phyloP scores from a whole-genome alignment of 176 grass and related monocot species.

The Rhipidocladum racemiflorum region DNA sequence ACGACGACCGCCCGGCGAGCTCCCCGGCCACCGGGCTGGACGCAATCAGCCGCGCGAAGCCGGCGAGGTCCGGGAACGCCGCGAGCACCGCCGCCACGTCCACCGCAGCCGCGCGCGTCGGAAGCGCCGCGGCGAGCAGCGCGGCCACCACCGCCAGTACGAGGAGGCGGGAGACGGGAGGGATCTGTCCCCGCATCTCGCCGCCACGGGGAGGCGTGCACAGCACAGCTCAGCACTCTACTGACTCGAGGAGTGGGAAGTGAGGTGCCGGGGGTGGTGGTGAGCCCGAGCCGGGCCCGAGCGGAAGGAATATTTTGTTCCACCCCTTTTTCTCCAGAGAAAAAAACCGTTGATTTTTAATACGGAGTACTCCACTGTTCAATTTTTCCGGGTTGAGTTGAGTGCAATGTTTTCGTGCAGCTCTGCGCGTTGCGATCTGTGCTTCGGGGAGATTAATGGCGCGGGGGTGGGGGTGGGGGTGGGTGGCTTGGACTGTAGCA shows the following conservation, averaged over 20 bases:
- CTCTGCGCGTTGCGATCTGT: too few species aligned
- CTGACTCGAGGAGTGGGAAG: constrained; percentile 27
- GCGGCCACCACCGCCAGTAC: neutral
- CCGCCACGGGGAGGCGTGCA: constrained; percentile 6
- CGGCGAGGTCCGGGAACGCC: constrained; percentile 46
- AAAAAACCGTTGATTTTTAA: neutral
- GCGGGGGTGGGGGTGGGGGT: neutral
- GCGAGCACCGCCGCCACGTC: constrained; percentile 54
- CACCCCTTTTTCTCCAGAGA: neutral
- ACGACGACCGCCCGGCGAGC: constrained; percentile 59
- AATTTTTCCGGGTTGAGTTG: neutral
- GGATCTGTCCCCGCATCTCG: constrained; percentile 51
- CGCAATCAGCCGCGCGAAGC: constrained; percentile 49
- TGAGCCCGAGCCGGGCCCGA: neutral
- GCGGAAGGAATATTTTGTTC: constrained; percentile 30
- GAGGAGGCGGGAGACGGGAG: constrained; percentile 25
- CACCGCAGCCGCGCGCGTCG: constrained; percentile 12
- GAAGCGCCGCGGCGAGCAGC: neutral
- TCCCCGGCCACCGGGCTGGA: constrained; percentile 53
- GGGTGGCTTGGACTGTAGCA: constrained; percentile 26
- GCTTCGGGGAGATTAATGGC: constrained; percentile 31
- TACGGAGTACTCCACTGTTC: too few species aligned
- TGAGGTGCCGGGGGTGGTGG: neutral
- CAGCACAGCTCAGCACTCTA: neutral
- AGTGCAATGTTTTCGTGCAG: neutral